A percentile compares a stretch with the other conserved stretches of the same genome.
Conservation (phyloP, 148 eudicot species). For the Beta vulgaris region DNA sequence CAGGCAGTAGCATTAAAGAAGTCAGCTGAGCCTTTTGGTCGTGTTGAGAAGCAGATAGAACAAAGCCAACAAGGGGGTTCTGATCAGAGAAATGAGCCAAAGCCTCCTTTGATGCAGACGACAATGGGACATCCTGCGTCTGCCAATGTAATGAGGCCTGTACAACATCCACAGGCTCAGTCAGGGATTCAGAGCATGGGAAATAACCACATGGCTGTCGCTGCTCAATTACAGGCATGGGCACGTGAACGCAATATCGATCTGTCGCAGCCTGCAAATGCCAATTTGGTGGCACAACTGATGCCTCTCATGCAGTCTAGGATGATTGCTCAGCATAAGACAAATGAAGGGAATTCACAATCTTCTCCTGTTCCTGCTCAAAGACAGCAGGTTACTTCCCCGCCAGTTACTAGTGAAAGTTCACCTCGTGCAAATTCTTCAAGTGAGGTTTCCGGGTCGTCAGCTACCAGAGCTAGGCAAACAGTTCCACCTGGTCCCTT, state of each 20-base stretch:
- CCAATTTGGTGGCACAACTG: constrained; percentile 72
- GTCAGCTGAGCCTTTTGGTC: constrained; percentile 49
- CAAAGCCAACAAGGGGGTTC: constrained; percentile 39
- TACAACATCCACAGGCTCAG: constrained; percentile 50
- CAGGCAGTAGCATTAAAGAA: constrained; percentile 61
- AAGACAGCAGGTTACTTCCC: constrained; percentile 70
- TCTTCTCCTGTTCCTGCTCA: constrained; percentile 47
- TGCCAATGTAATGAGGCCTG: constrained; percentile 45
- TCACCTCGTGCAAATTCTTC: constrained; percentile 82
- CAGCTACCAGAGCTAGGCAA: constrained; percentile 62
- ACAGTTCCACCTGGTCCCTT: constrained; percentile 47
- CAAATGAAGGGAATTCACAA: constrained; percentile 63
- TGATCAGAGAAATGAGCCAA: constrained; percentile 63
- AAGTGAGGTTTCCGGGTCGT: constrained; percentile 69
- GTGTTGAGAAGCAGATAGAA: constrained; percentile 49
- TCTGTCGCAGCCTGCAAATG: constrained; percentile 78
- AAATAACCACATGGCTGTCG: constrained; percentile 58
- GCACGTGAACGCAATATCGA: constrained; percentile 87
- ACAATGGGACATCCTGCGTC: constrained; percentile 47
- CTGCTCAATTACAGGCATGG: constrained; percentile 87
- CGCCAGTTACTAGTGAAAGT: constrained; percentile 64
- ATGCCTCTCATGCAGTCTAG: constrained; percentile 83
- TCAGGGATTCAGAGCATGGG: constrained; percentile 53
- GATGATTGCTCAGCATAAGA: constrained; percentile 67
- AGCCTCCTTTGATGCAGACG: constrained; percentile 46